phyloP scores from a whole-genome alignment of 306 rosid species.

The Luffa aegyptiaca region DNA sequence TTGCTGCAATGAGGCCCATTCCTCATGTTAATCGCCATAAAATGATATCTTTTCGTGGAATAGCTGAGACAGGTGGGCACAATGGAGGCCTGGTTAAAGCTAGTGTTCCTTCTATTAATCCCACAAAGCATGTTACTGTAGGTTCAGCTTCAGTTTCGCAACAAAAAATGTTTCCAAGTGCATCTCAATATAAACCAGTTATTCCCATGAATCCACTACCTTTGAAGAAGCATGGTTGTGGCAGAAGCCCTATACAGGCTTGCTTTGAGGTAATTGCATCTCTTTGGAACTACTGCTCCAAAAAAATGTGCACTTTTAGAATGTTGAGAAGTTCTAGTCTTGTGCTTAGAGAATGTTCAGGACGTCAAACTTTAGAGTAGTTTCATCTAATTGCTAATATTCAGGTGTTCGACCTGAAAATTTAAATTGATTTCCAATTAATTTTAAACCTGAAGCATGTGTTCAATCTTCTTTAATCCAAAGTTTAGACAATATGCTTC shows the following conservation, averaged over 20 bases:
- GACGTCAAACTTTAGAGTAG: background rate
- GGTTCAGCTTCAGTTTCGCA: constrained; percentile 74
- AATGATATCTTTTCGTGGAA: constrained; percentile 69
- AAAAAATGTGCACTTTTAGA: background rate
- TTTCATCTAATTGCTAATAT: background rate
- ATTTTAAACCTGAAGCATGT: background rate
- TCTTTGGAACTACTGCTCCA: background rate
- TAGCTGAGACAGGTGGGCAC: constrained; percentile 48
- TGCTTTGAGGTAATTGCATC: constrained; percentile 74
- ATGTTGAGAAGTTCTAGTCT: background rate
- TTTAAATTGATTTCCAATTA: background rate
- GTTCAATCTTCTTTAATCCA: background rate
- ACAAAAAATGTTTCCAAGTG: constrained; percentile 64
- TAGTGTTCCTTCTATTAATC: constrained; percentile 40
- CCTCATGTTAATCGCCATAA: constrained; percentile 79
- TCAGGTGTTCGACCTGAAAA: background rate
- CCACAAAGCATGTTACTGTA: constrained; percentile 49
- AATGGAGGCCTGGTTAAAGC: constrained; percentile 64
- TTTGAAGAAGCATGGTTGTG: constrained; percentile 92
- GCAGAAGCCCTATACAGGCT: constrained; percentile 63
- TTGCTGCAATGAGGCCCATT: constrained; percentile 94
- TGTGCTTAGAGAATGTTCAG: background rate
- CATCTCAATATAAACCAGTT: constrained; percentile 84
- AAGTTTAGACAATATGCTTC: background rate
- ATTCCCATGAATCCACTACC: constrained; percentile 91